These are phyloP conservation scores for Talaromyces atroroseus DNA, from an alignment of 2,329 filamentous ascomycete species.

Conservation along the genomic window DNA sequence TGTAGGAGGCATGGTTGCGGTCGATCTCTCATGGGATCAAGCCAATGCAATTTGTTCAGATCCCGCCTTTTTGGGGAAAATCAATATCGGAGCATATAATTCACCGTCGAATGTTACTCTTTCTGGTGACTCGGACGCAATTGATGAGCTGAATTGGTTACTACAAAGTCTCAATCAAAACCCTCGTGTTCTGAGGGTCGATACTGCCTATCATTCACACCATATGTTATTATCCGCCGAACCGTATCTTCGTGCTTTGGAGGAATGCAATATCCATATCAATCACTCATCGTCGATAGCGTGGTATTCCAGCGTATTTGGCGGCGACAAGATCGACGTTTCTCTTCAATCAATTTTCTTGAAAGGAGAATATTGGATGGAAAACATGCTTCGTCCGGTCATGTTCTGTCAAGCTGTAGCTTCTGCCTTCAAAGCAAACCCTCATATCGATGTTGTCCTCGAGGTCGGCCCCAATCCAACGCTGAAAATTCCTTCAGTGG, in stretches of 20 bases:
- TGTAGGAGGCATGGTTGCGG: slow-evolving; percentile 29
- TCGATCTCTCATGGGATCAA: slow-evolving; percentile 23
- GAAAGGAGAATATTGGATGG: slow-evolving; percentile 26
- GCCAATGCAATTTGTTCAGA: slow-evolving; percentile 17
- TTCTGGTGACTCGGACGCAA: slow-evolving; percentile 32
- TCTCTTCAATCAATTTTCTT: neutral
- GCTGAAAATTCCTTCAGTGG: slow-evolving; percentile 21
- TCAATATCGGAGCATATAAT: slow-evolving; percentile 23
- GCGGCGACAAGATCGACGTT: neutral
- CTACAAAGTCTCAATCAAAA: slow-evolving; percentile 27
- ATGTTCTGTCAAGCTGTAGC: slow-evolving; percentile 23
- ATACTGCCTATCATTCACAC: slow-evolving; percentile 37
- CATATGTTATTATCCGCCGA: slow-evolving; percentile 26
- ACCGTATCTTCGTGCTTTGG: slow-evolving; percentile 21
- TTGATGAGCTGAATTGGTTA: slow-evolving; percentile 22
- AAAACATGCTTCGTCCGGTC: slow-evolving; percentile 31
- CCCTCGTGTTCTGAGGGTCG: slow-evolving; percentile 27
- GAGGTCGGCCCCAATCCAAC: slow-evolving; percentile 31
- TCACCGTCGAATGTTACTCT: slow-evolving; percentile 33
- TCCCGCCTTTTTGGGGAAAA: slow-evolving; percentile 12
- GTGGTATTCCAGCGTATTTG: neutral
- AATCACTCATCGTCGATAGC: neutral
- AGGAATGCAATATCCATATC: slow-evolving; percentile 12
- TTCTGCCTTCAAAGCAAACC: neutral
- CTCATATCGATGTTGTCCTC: neutral